Percentiles rank a stretch among this genome's conserved stretches.
These are phyloP conservation scores for Ambrosia trifida DNA, from an alignment of 129 eudicot species.

Conservation along the genomic window DNA sequence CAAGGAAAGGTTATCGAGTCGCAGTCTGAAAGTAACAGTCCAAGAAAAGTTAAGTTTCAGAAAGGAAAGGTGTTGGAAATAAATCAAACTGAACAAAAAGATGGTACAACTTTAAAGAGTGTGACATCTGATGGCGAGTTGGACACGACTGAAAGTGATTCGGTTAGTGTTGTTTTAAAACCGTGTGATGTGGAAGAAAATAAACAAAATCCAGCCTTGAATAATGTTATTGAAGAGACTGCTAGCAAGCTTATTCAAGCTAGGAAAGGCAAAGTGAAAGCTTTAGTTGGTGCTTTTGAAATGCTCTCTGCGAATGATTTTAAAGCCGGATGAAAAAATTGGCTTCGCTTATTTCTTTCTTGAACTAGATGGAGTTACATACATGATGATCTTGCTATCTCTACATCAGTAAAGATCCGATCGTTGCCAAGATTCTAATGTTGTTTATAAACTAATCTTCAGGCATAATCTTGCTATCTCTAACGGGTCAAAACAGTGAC, in stretches of 20 bases:
- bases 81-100: conserved; percentile 4
- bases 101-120: conserved; percentile 14
- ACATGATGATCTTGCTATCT: background rate
- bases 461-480: no score
- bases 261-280: conserved; percentile 68
- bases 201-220: conserved; percentile 26
- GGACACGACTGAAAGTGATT: background rate
- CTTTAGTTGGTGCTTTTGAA: conserved; percentile 80
- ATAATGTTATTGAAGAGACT: conserved; percentile 71
- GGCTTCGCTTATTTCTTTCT: background rate
- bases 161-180: conserved; percentile 5
- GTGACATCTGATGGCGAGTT: background rate
- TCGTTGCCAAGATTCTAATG: no score
- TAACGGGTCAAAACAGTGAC: background rate
- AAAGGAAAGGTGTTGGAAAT: conserved; percentile 24
- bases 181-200: conserved; percentile 20
- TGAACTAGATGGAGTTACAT: background rate
- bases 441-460: no score
- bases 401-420: background rate
- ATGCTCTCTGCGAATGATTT: conserved; percentile 19
- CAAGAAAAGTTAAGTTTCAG: conserved; percentile 36
- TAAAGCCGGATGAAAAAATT: background rate
- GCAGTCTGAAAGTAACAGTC: conserved; percentile 19
- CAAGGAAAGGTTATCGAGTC: background rate
- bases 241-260: conserved; percentile 54